A percentile compares a stretch with the other conserved stretches of the same genome.
phyloP scores from a whole-genome alignment of 2,329 filamentous ascomycete species.

The Fusarium dlaminii region DNA sequence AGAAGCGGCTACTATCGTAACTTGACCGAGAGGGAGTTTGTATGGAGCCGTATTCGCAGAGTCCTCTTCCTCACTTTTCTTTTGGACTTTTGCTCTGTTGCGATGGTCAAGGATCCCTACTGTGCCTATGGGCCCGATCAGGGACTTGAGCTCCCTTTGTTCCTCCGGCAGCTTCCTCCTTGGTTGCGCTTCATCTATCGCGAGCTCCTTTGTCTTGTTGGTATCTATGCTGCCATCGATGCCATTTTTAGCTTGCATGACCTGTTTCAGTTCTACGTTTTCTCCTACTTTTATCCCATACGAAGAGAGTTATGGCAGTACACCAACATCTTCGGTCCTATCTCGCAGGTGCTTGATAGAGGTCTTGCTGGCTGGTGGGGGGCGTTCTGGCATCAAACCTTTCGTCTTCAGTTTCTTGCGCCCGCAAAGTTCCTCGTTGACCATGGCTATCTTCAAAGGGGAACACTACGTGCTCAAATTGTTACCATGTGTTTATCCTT shows the following conservation, averaged over 20 bases:
- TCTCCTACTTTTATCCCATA: constrained; percentile 62
- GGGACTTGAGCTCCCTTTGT: constrained; percentile 50
- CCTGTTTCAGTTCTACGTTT: constrained; percentile 61
- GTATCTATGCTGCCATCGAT: constrained; percentile 68
- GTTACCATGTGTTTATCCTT: constrained; percentile 59
- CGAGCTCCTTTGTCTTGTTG: constrained; percentile 63
- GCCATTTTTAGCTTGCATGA: constrained; percentile 69
- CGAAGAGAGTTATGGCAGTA: constrained; percentile 62
- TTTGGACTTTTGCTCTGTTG: constrained; percentile 74
- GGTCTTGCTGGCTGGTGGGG: constrained; percentile 88
- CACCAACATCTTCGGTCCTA: constrained; percentile 65
- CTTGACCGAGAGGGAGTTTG: constrained; percentile 54
- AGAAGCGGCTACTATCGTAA: constrained; percentile 57
- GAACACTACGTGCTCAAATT: constrained; percentile 39
- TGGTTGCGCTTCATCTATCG: constrained; percentile 64
- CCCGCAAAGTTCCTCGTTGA: constrained; percentile 61
- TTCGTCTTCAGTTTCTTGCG: constrained; percentile 76
- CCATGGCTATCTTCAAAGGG: constrained; percentile 50
- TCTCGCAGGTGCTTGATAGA: constrained; percentile 66
- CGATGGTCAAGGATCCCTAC: constrained; percentile 81
- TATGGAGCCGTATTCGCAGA: constrained; percentile 55
- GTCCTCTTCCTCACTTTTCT: constrained; percentile 69
- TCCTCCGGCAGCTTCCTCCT: constrained; percentile 54
- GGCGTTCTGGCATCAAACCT: constrained; percentile 90
- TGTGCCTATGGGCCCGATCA: constrained; percentile 66